Conservation (phyloP, 345 rosid genomes). For the Ailanthus altissimus region DNA sequence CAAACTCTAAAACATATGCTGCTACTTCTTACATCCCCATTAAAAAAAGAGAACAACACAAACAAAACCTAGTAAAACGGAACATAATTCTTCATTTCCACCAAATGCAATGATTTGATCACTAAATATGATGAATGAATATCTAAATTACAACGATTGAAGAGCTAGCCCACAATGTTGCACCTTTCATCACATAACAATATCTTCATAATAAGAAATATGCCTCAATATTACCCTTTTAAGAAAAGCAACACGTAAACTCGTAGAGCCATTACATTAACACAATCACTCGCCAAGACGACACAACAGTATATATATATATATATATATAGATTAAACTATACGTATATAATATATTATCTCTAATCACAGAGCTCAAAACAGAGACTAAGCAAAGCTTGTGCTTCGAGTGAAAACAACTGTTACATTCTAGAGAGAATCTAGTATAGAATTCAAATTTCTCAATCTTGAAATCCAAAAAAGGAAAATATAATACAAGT, state of each 20-base stretch:
- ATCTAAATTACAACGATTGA: background rate
- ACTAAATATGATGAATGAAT: background rate
- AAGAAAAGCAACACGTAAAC: conserved; percentile 20
- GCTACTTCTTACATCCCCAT: conserved; percentile 1
- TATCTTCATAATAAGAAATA: background rate
- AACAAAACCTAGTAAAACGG: background rate
- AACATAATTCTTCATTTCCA: background rate
- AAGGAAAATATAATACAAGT: no score
- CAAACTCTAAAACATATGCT: background rate
- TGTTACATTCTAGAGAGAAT: conserved; percentile 25
- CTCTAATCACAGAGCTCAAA: conserved; percentile 18
- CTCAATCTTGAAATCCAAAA: conserved; percentile 11
- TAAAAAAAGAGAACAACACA: background rate
- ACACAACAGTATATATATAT: background rate
- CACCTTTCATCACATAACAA: background rate
- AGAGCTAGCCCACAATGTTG: background rate
- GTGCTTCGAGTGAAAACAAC: conserved; percentile 6
- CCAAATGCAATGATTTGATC: background rate
- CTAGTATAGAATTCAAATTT: conserved; percentile 12
- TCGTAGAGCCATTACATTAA: background rate
- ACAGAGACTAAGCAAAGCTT: conserved; percentile 33
- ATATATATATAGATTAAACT: no score
- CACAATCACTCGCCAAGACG: background rate
- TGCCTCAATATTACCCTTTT: background rate
- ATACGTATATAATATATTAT: background rate